A percentile compares a stretch with the other conserved stretches of the same genome.
These are phyloP conservation scores for Boletus reticulatus DNA, from an alignment of 768 basidiomycete species.

Conservation along the genomic window DNA sequence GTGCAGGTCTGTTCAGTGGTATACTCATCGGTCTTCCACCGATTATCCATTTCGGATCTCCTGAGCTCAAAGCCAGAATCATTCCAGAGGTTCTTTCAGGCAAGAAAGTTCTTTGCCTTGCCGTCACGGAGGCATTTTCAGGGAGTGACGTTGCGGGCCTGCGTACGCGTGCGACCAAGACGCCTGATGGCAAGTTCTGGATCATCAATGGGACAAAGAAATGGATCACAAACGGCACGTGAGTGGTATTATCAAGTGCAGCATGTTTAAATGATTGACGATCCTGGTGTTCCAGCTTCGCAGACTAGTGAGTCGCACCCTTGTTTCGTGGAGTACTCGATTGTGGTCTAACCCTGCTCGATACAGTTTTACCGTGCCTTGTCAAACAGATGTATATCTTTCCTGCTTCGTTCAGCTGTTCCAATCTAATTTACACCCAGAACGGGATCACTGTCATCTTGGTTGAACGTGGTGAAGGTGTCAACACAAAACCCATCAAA, in stretches of 20 bases:
- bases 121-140: neutral
- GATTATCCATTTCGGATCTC: slow-evolving; percentile 76
- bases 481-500: neutral
- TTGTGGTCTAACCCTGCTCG: neutral
- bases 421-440: neutral
- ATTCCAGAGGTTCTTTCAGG: neutral
- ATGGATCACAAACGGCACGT: slow-evolving; percentile 1
- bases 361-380: neutral
- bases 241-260: neutral
- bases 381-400: neutral
- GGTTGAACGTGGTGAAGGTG: neutral
- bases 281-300: neutral
- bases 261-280: neutral
- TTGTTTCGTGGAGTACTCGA: neutral
- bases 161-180: neutral
- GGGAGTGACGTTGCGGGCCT: neutral
- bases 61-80: slow-evolving; percentile 38
- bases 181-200: neutral
- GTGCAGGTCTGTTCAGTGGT: slow-evolving; percentile 58
- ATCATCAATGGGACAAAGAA: neutral
- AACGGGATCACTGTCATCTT: neutral
- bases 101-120: neutral
- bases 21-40: slow-evolving; percentile 40
- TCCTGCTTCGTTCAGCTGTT: neutral
- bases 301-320: neutral